phyloP scores from a whole-genome alignment of 176 grass and related monocot species.

The Poa pratensis region DNA sequence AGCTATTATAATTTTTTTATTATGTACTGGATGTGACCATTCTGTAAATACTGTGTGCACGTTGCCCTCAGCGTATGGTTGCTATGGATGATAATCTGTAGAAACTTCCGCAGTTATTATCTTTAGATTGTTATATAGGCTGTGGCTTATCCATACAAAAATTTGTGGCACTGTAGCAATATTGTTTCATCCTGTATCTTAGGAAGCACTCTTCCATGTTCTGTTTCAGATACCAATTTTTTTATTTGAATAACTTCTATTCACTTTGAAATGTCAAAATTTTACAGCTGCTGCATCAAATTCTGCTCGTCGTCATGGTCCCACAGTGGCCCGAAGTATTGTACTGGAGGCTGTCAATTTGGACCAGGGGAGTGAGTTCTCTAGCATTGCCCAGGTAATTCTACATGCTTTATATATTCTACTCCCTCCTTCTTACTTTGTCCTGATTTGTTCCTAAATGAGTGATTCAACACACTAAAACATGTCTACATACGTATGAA shows the following conservation, averaged over 20 bases:
- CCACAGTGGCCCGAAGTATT: constrained; percentile 65
- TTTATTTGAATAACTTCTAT: constrained; percentile 36
- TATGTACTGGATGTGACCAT: not conserved
- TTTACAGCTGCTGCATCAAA: constrained; percentile 55
- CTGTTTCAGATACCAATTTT: not conserved
- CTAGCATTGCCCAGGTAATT: constrained; percentile 71
- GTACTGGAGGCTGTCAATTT: constrained; percentile 97
- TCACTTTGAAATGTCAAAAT: constrained; percentile 40
- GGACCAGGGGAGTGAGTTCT: constrained; percentile 65
- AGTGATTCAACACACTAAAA: too few species aligned
- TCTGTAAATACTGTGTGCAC: constrained; percentile 16
- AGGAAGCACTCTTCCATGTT: constrained; percentile 11
- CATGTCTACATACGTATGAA: too few species aligned
- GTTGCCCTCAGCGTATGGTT: not conserved
- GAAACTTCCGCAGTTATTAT: not conserved
- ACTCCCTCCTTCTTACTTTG: too few species aligned
- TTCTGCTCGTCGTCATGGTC: constrained; percentile 50
- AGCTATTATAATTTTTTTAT: not conserved
- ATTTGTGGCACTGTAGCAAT: constrained; percentile 1
- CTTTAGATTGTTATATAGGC: not conserved
- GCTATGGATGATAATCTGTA: constrained; percentile 6
- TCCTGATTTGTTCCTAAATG: too few species aligned
- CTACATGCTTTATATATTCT: constrained; percentile 30
- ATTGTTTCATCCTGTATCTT: constrained; percentile 24
- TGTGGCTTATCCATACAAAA: constrained; percentile 6